Evolutionary conservation across 306 rosid genomes (phyloP), one percentile per base, ranked within the genome.

Genomic region (Crotalaria pallida): DNA sequence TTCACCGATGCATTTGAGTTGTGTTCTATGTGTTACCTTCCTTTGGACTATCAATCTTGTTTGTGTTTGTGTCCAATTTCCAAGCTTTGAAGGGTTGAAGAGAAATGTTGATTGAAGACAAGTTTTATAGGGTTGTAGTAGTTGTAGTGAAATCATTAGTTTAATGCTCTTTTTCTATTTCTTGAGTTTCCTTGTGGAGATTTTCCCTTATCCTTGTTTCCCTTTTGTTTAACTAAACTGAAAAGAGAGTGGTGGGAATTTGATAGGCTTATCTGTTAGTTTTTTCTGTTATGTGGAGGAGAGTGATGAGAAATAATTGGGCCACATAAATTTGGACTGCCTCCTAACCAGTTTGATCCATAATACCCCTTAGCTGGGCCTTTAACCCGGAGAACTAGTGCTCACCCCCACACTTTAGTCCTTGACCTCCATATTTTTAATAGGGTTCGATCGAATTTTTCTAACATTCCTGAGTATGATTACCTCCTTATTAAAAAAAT

Each of bases 81-180:
- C 73, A 62, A 72, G 60, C 56, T 77, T 84, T 26, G 41, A 75
- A 49, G 74, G 55, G 63, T 69, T 40, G 15, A 36, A 59, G 13
- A 67, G 24, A 55, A 67, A 67, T 22, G 88, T 26, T 50, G 89
- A 71, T 47, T 69, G 72, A 40, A 67, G 52, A 62, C 71, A 71
- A 47, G 33, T 15, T 24, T 79, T 83, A 48, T 50, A 72, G 10
- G 87, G 73, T 9, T 85, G 75, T 38, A 9, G 44, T 38, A 38
- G 44, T 63, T 71, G 75, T 47, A 77, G 34, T 9, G 81, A 82
- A 74, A 84, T 82, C 97, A 85, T 79, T 19, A 13, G 36, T 41
- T 58, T 48, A 59, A 27, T 55, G 15, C 5, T 27, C 1, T 22
- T 26, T 47, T 21, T 21, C 6, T 18, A 17, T 41, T 27, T 26